Conservation (phyloP, 306 rosid species). For the Carpinus viminea region DNA sequence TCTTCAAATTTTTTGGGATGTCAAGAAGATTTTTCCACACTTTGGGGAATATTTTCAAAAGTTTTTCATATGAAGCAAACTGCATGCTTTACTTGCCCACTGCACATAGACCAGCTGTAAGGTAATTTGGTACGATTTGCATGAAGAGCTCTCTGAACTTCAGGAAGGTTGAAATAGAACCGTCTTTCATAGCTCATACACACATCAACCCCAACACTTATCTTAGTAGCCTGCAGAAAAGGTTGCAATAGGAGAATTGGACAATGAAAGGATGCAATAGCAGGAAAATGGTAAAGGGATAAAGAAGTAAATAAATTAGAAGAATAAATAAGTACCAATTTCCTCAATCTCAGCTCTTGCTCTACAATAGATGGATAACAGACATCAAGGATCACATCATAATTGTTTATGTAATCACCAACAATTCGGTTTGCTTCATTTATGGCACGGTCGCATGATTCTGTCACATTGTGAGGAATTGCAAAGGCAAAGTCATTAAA, state of each 20-base stretch:
- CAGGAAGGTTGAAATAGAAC: conserved; percentile 72
- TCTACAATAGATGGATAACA: conserved; percentile 82
- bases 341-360: conserved; percentile 75
- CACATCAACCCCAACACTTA: conserved; percentile 76
- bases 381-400: conserved; percentile 83
- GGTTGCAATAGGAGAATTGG: not conserved
- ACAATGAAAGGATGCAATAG: conserved; percentile 2
- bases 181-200: conserved; percentile 64
- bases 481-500: conserved; percentile 54
- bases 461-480: conserved; percentile 53
- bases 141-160: conserved; percentile 92
- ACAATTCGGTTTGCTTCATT: conserved; percentile 50
- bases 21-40: too few relatives aligned
- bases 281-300: not conserved
- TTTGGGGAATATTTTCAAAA: not conserved
- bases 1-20: too few relatives aligned
- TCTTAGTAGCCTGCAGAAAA: conserved; percentile 72
- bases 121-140: conserved; percentile 89
- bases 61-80: not conserved
- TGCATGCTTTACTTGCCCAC: conserved; percentile 44
- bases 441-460: conserved; percentile 54
- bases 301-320: not conserved
- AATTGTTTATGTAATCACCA: conserved; percentile 59
- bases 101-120: conserved; percentile 76
- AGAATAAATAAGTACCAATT: conserved; percentile 65